These are phyloP conservation scores for Aspergillus costaricaensis DNA, from an alignment of 2,329 filamentous ascomycete species.

Conservation along the genomic window DNA sequence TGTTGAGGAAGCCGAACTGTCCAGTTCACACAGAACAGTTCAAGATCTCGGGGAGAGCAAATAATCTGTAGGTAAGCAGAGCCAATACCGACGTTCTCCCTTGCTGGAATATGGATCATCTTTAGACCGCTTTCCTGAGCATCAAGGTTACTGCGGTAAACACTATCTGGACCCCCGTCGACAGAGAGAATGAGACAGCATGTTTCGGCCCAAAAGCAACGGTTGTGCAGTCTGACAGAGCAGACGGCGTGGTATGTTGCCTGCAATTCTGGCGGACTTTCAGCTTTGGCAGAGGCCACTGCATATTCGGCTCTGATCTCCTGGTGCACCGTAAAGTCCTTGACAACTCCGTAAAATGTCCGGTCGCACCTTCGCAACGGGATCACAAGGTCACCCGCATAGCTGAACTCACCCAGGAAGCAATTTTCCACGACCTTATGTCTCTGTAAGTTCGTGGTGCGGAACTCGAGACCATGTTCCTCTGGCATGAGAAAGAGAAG, in stretches of 20 bases:
- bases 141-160: slow-evolving; percentile 24
- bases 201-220: slow-evolving; percentile 32
- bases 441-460: slow-evolving; percentile 29
- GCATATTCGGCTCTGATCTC: slow-evolving; percentile 19
- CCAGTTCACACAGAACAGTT: slow-evolving; percentile 32
- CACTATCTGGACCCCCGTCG: slow-evolving; percentile 33
- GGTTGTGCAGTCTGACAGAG: slow-evolving; percentile 30
- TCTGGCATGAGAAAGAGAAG: slow-evolving; percentile 33
- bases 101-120: slow-evolving; percentile 22
- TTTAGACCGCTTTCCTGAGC: slow-evolving; percentile 14
- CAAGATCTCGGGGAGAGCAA: slow-evolving; percentile 28
- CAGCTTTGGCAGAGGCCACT: slow-evolving; percentile 7
- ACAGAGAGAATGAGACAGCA: slow-evolving; percentile 33
- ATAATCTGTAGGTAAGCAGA: slow-evolving; percentile 25
- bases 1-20: slow-evolving; percentile 16
- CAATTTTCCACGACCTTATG: slow-evolving; percentile 31
- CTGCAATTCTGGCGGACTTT: slow-evolving; percentile 14
- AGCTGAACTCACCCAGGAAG: slow-evolving; percentile 33
- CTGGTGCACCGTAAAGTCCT: slow-evolving; percentile 32
- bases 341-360: slow-evolving; percentile 32
- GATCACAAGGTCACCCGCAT: slow-evolving; percentile 26
- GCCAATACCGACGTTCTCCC: slow-evolving; percentile 13
- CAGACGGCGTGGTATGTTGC: slow-evolving; percentile 33
- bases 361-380: slow-evolving; percentile 30
- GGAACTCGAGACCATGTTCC: slow-evolving; percentile 31